phyloP scores from a whole-genome alignment of 192 early-diverging fungal species.

The Coemansia umbellata region DNA sequence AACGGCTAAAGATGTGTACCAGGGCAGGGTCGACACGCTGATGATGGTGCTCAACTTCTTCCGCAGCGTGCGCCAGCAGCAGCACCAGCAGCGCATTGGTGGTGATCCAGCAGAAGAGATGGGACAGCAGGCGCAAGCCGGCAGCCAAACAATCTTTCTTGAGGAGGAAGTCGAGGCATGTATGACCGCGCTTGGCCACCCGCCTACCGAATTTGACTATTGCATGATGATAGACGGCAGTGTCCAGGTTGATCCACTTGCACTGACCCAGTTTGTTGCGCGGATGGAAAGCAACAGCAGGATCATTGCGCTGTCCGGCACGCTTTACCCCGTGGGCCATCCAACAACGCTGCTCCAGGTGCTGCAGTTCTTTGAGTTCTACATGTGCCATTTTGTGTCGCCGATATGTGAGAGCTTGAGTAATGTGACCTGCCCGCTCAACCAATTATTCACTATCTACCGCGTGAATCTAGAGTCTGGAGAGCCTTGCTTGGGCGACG shows the following conservation, averaged over 20 bases:
- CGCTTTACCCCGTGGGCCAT: conserved; percentile 40
- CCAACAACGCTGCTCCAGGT: conserved; percentile 33
- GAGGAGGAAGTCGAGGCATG: conserved; percentile 47
- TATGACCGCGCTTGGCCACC: conserved; percentile 28
- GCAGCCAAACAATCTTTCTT: conserved; percentile 31
- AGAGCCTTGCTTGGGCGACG: conserved; percentile 38
- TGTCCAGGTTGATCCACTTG: conserved; percentile 40
- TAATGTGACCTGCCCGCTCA: conserved; percentile 25
- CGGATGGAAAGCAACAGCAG: conserved; percentile 31
- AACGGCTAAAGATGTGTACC: conserved; percentile 68
- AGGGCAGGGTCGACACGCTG: conserved; percentile 45
- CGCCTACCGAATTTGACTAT: conserved; percentile 18
- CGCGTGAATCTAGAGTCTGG: conserved; percentile 36
- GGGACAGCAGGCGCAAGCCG: not conserved
- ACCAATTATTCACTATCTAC: conserved; percentile 50
- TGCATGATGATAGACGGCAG: conserved; percentile 36
- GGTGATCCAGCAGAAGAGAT: not conserved
- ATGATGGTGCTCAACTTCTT: conserved; percentile 50
- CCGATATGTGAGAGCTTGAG: conserved; percentile 46
- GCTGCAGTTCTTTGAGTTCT: conserved; percentile 35
- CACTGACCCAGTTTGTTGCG: conserved; percentile 46
- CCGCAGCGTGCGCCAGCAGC: conserved; percentile 28
- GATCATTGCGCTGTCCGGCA: conserved; percentile 31
- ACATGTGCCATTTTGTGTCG: conserved; percentile 46
- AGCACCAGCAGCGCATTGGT: conserved; percentile 2